Evolutionary conservation across 176 grass and related monocot genomes (phyloP).

Genomic region (Aechmea fasciata): DNA sequence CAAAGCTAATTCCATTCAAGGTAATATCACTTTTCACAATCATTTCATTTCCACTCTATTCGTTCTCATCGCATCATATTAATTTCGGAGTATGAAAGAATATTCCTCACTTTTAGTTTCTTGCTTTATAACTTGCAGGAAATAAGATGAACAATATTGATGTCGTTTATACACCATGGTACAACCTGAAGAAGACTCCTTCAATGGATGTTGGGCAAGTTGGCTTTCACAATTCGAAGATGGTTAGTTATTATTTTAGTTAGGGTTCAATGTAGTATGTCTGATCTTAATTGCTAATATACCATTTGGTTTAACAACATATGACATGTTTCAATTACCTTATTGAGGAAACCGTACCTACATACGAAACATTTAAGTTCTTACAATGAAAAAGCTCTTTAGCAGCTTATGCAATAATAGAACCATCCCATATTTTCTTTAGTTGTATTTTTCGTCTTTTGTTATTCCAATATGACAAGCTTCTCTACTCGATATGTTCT

Average conservation of each 20-base stretch:
- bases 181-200: constrained; percentile 84
- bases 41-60: not conserved
- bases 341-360: too few species aligned
- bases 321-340: too few species aligned
- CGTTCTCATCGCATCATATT: not conserved
- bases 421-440: too few species aligned
- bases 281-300: not conserved
- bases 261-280: not conserved
- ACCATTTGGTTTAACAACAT: not conserved
- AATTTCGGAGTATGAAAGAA: not conserved
- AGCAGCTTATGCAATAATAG: too few species aligned
- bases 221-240: constrained; percentile 70
- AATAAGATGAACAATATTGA: constrained; percentile 96
- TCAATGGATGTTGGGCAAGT: constrained; percentile 99
- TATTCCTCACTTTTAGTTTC: not conserved
- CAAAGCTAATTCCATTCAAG: constrained; percentile 95
- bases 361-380: too few species aligned
- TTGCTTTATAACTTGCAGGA: constrained; percentile 33
- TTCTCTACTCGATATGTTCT: not conserved
- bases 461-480: not conserved
- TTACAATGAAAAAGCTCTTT: too few species aligned
- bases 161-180: constrained; percentile 93
- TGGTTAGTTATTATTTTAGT: constrained; percentile 31
- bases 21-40: constrained; percentile 18
- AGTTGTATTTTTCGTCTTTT: not conserved